A percentile compares a stretch with the other conserved stretches of the same genome.
Conservation (phyloP, 2,329 filamentous ascomycete genomes). For the Penicillium sp. region DNA sequence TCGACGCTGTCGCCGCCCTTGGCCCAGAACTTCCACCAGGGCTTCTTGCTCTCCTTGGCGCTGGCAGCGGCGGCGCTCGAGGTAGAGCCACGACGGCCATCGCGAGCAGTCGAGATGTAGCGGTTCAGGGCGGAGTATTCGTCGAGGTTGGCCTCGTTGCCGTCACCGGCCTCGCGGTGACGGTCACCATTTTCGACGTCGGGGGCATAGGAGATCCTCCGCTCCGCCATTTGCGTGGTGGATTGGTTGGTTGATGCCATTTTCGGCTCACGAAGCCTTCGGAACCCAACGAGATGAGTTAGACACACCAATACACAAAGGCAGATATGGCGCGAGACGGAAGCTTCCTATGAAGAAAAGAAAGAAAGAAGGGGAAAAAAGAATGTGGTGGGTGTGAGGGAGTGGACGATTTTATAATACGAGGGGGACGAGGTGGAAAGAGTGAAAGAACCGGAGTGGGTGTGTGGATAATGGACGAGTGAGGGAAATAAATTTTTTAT, state of each 20-base stretch:
- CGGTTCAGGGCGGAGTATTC: conserved; percentile 63
- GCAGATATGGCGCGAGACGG: conserved; percentile 38
- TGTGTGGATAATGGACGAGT: conserved; percentile 23
- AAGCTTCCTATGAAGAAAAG: conserved; percentile 32
- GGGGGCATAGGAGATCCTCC: conserved; percentile 44
- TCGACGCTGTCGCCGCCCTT: conserved; percentile 25
- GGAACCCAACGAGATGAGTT: conserved; percentile 37
- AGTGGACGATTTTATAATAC: conserved; percentile 36
- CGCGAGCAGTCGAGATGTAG: conserved; percentile 64
- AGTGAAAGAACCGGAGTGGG: conserved; percentile 21
- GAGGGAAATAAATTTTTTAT: conserved; percentile 10
- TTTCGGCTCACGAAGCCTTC: conserved; percentile 38
- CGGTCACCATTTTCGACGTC: conserved; percentile 42
- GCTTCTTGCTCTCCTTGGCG: conserved; percentile 47
- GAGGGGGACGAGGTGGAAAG: conserved; percentile 19
- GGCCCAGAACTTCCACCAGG: conserved; percentile 57
- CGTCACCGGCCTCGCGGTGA: conserved; percentile 29
- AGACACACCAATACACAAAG: conserved; percentile 33
- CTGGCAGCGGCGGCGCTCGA: conserved; percentile 43
- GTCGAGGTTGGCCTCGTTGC: conserved; percentile 42
- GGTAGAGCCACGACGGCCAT: conserved; percentile 51
- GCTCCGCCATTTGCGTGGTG: conserved; percentile 36
- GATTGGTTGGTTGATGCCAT: conserved; percentile 27
- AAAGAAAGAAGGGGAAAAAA: conserved; percentile 19
- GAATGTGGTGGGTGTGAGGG: conserved; percentile 25